phyloP scores from a whole-genome alignment of 306 rosid genomes.

The Trifolium repens region DNA sequence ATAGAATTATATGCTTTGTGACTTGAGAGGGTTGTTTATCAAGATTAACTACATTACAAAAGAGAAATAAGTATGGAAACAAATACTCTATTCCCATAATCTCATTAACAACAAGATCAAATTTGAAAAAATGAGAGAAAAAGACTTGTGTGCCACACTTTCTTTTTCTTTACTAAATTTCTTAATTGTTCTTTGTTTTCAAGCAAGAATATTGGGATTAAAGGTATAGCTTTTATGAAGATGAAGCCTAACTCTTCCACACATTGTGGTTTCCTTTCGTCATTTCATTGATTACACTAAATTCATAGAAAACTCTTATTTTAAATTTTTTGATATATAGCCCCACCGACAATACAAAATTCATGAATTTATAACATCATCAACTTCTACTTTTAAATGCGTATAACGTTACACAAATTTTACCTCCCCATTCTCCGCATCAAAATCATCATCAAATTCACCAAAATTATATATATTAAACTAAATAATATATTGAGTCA shows the following conservation, averaged over 20 bases:
- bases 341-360: slow-evolving; percentile 48
- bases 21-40: slow-evolving; percentile 32
- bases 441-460: slow-evolving; percentile 22
- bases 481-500: neutral
- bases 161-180: slow-evolving; percentile 25
- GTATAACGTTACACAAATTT: slow-evolving; percentile 24
- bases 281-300: slow-evolving; percentile 52
- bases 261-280: slow-evolving; percentile 48
- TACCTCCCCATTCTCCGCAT: neutral
- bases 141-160: slow-evolving; percentile 55
- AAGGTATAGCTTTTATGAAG: slow-evolving; percentile 48
- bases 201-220: slow-evolving; percentile 41
- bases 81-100: slow-evolving; percentile 42
- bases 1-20: slow-evolving; percentile 4
- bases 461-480: neutral
- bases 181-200: slow-evolving; percentile 30
- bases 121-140: slow-evolving; percentile 33
- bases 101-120: slow-evolving; percentile 20
- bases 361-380: slow-evolving; percentile 22
- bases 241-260: slow-evolving; percentile 59
- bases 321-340: slow-evolving; percentile 2
- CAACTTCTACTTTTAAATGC: neutral
- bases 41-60: slow-evolving; percentile 47
- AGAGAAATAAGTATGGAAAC: slow-evolving; percentile 46
- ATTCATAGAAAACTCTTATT: slow-evolving; percentile 2